These are phyloP conservation scores for Xylaria palmicola DNA, from an alignment of 495 filamentous ascomycete genomes.

Conservation along the genomic window DNA sequence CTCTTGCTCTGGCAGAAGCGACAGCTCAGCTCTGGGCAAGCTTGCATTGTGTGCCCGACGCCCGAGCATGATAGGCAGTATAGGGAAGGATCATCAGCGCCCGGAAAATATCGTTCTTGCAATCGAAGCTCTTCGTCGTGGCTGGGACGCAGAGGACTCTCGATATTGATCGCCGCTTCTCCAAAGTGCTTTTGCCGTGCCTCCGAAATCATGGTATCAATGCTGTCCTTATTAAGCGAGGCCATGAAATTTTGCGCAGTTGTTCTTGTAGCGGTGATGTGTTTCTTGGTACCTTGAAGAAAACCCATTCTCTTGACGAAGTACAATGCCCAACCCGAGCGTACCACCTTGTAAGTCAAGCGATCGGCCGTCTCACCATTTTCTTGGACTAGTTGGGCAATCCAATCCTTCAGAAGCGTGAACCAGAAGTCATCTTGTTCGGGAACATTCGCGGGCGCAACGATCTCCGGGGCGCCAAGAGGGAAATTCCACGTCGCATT, in stretches of 20 bases:
- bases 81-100: conserved; percentile 24
- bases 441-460: background rate
- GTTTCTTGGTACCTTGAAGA: conserved; percentile 17
- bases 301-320: conserved; percentile 12
- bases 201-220: conserved; percentile 15
- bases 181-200: background rate
- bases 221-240: background rate
- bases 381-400: conserved; percentile 12
- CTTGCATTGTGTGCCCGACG: conserved; percentile 28
- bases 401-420: background rate
- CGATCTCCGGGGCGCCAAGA: background rate
- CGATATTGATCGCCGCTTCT: background rate
- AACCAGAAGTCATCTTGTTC: conserved; percentile 8
- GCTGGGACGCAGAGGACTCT: background rate
- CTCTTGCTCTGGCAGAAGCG: conserved; percentile 33
- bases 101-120: conserved; percentile 40
- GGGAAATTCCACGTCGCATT: conserved; percentile 23
- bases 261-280: background rate
- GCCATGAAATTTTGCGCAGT: conserved; percentile 15
- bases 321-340: conserved; percentile 15
- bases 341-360: conserved; percentile 19
- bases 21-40: conserved; percentile 35
- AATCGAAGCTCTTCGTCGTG: conserved; percentile 24
- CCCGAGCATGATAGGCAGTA: conserved; percentile 41
- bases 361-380: conserved; percentile 11